Percentiles rank a stretch among this genome's conserved stretches.
Conservation (phyloP, 441 rosid genomes). For the Codiaeum variegatum region DNA sequence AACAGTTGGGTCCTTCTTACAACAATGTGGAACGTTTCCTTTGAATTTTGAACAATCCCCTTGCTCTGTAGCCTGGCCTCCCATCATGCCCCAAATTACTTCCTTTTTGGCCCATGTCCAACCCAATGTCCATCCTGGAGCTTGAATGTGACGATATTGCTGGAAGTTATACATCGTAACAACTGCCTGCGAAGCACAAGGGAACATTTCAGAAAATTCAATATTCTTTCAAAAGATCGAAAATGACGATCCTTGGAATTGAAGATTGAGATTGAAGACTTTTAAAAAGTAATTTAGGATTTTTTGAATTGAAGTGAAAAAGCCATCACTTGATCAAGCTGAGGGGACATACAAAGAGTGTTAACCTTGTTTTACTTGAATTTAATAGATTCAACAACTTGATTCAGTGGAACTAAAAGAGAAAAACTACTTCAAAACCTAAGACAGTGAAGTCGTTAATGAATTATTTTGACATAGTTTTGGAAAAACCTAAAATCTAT, state of each 20-base stretch:
- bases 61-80: slow-evolving; percentile 75
- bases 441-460: not conserved
- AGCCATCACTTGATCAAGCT: not conserved
- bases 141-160: slow-evolving; percentile 75
- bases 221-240: not conserved
- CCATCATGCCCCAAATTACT: slow-evolving; percentile 75
- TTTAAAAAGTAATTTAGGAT: not conserved
- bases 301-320: not conserved
- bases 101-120: slow-evolving; percentile 87
- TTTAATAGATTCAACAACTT: not conserved
- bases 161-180: slow-evolving; percentile 82
- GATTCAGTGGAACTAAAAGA: not conserved
- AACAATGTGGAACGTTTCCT: slow-evolving; percentile 73
- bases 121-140: slow-evolving; percentile 82
- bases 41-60: slow-evolving; percentile 88
- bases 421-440: not conserved
- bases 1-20: slow-evolving; percentile 64
- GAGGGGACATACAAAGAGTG: not conserved
- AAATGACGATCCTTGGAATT: not conserved
- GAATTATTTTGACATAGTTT: not conserved
- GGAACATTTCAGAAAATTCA: slow-evolving; percentile 17
- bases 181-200: slow-evolving; percentile 43
- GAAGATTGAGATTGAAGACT: not conserved
- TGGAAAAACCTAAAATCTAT: not conserved
- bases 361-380: not conserved